These are phyloP conservation scores for Fraxinus latifolia DNA, from an alignment of 305 asterid species.

Conservation along the genomic window DNA sequence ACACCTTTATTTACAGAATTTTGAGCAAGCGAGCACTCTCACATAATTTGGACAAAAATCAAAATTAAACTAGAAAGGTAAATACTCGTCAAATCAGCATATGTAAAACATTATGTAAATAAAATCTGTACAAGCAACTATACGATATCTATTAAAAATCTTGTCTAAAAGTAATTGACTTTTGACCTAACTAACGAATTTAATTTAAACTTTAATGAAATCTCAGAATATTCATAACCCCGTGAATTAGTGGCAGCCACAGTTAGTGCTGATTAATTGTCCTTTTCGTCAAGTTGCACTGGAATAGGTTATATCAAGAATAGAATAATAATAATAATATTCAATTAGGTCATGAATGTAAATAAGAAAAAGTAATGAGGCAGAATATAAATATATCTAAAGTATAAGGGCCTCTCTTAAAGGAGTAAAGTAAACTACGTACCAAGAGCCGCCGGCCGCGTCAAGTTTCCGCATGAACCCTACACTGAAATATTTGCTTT, in stretches of 20 bases:
- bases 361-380: not conserved
- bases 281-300: slow-evolving; percentile 5
- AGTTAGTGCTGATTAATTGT: not conserved
- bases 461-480: slow-evolving; percentile 38
- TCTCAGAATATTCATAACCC: not conserved
- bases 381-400: not conserved
- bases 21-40: too few relatives aligned
- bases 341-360: not conserved
- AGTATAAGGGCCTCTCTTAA: slow-evolving; percentile 17
- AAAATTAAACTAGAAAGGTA: too few relatives aligned
- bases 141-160: not conserved
- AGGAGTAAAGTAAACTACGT: slow-evolving; percentile 6
- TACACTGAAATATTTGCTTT: slow-evolving; percentile 6
- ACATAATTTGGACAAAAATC: too few relatives aligned
- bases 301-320: not conserved
- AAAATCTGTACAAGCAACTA: too few relatives aligned
- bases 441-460: slow-evolving; percentile 28
- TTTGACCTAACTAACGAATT: not conserved
- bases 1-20: too few relatives aligned
- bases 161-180: not conserved
- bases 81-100: too few relatives aligned
- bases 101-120: too few relatives aligned
- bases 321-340: not conserved
- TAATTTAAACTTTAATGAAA: not conserved
- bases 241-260: not conserved